A percentile compares a stretch with the other conserved stretches of the same genome.
phyloP scores from a whole-genome alignment of 2,329 filamentous ascomycete species.

The Penicillium sp. region DNA sequence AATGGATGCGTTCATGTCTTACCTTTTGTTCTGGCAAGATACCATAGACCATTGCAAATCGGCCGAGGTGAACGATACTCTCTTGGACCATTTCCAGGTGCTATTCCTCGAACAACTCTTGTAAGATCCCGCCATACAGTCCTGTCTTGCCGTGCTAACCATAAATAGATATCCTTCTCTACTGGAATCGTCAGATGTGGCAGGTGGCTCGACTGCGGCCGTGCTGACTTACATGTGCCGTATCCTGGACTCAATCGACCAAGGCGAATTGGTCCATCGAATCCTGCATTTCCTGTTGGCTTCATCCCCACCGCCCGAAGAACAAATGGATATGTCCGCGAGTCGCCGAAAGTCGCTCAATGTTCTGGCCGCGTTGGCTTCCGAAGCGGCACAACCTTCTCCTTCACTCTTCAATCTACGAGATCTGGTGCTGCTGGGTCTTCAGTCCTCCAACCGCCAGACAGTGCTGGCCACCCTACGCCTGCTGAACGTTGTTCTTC shows the following conservation, averaged over 20 bases:
- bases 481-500: constrained; percentile 77
- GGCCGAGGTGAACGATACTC: constrained; percentile 81
- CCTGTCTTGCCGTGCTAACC: not conserved
- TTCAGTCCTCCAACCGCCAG: constrained; percentile 78
- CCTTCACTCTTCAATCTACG: constrained; percentile 89
- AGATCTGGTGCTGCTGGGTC: constrained; percentile 80
- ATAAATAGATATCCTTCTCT: constrained; percentile 77
- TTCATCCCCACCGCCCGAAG: constrained; percentile 57
- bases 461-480: constrained; percentile 87
- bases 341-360: constrained; percentile 86
- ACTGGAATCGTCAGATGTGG: constrained; percentile 92
- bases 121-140: constrained; percentile 46
- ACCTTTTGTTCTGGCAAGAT: constrained; percentile 96
- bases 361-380: constrained; percentile 71
- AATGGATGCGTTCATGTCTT: constrained; percentile 87
- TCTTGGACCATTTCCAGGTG: constrained; percentile 95
- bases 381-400: constrained; percentile 69
- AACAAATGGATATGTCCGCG: constrained; percentile 53
- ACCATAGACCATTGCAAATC: constrained; percentile 94
- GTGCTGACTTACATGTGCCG: constrained; percentile 89
- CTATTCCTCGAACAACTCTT: constrained; percentile 92
- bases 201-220: constrained; percentile 92
- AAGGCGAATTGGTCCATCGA: constrained; percentile 89
- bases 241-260: constrained; percentile 85
- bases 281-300: constrained; percentile 90